A percentile compares a stretch with the other conserved stretches of the same genome.
Evolutionary conservation across 495 filamentous ascomycete species (phyloP).

Genomic region (Cairneyella variabilis): DNA sequence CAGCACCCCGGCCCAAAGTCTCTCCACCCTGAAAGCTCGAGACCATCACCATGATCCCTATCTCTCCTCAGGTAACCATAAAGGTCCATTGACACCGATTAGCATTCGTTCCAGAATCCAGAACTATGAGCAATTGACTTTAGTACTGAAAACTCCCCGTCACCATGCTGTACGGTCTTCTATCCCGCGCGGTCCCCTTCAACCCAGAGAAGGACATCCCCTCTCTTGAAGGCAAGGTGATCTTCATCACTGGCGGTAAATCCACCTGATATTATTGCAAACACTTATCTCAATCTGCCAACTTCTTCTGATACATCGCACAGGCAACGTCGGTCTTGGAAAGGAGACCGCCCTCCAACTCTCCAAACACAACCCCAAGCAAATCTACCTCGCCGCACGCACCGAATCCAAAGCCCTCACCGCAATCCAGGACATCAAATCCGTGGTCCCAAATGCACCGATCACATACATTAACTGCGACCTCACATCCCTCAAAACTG

Average conservation of each 20-base stretch:
- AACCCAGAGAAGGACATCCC: conserved; percentile 54
- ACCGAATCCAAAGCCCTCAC: conserved; percentile 46
- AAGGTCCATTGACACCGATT: too few species aligned
- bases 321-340: conserved; percentile 65
- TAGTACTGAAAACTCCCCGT: too few species aligned
- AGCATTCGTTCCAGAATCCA: too few species aligned
- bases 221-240: conserved; percentile 51
- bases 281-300: neutral
- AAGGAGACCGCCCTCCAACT: conserved; percentile 60
- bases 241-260: conserved; percentile 59
- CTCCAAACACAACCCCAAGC: conserved; percentile 53
- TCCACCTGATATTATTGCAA: conserved; percentile 2
- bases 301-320: neutral
- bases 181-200: conserved; percentile 29
- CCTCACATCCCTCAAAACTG: conserved; percentile 19
- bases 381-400: conserved; percentile 62
- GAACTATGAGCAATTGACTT: too few species aligned
- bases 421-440: conserved; percentile 47
- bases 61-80: too few species aligned
- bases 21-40: too few species aligned
- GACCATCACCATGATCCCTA: too few species aligned
- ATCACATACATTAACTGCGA: conserved; percentile 25
- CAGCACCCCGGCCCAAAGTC: too few species aligned
- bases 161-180: conserved; percentile 13
- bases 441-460: conserved; percentile 28